Evolutionary conservation across 164 flowering plant genomes (phyloP).

Genomic region (Magnolia sinica): DNA sequence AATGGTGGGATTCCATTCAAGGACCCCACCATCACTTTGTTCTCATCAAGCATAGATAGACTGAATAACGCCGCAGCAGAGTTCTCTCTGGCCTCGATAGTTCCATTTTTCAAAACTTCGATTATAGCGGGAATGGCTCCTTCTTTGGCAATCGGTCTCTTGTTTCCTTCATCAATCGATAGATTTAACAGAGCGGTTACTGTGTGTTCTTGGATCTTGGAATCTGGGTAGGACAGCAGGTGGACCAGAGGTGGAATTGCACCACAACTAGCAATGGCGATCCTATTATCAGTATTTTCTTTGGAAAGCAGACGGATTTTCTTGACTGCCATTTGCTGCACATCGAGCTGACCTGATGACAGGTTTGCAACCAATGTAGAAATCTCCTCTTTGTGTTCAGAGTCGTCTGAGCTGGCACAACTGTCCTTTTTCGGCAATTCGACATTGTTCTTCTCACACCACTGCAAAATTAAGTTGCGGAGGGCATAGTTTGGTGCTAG

Average conservation of each 20-base stretch:
- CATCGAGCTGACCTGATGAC: slow-evolving; percentile 45
- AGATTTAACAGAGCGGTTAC: slow-evolving; percentile 80
- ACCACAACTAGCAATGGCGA: slow-evolving; percentile 54
- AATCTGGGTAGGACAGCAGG: slow-evolving; percentile 66
- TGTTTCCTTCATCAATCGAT: slow-evolving; percentile 75
- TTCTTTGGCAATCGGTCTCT: slow-evolving; percentile 52
- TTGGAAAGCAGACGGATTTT: slow-evolving; percentile 73
- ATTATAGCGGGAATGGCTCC: slow-evolving; percentile 73
- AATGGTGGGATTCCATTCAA: slow-evolving; percentile 73
- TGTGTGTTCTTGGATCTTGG: slow-evolving; percentile 66
- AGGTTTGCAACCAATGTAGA: slow-evolving; percentile 44
- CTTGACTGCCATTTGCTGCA: slow-evolving; percentile 46
- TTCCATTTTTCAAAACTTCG: slow-evolving; percentile 58
- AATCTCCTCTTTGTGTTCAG: slow-evolving; percentile 41
- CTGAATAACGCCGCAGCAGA: slow-evolving; percentile 90
- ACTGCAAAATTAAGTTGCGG: slow-evolving; percentile 61
- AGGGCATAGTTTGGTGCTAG: slow-evolving; percentile 81
- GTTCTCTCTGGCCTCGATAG: slow-evolving; percentile 63
- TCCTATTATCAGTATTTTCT: slow-evolving; percentile 70
- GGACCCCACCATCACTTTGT: slow-evolving; percentile 50
- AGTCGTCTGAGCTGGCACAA: slow-evolving; percentile 10
- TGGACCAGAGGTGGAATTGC: slow-evolving; percentile 60
- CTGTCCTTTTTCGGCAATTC: slow-evolving; percentile 44
- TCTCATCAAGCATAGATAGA: slow-evolving; percentile 77
- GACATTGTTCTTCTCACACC: slow-evolving; percentile 72